These are phyloP conservation scores for Fusarium palustre DNA, from an alignment of 2,329 filamentous ascomycete species.

Conservation along the genomic window DNA sequence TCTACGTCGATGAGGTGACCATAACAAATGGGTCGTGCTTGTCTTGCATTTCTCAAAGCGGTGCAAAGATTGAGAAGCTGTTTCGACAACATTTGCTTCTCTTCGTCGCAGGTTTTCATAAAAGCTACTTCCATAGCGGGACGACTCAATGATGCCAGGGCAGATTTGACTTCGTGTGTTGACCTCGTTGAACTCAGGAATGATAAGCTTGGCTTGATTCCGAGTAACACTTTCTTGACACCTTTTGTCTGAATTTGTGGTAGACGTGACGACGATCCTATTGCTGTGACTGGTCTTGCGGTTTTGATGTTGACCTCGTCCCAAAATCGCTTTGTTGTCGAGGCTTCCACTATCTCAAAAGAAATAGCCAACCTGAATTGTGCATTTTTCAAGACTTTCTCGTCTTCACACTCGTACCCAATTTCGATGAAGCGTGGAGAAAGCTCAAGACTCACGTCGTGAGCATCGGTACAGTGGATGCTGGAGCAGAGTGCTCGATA, in stretches of 20 bases:
- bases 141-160: not conserved
- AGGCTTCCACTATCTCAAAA: constrained; percentile 1
- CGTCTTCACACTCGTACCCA: not conserved
- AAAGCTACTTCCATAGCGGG: constrained; percentile 1
- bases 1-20: constrained; percentile 16
- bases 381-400: not conserved
- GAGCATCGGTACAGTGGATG: constrained; percentile 1
- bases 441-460: constrained; percentile 16
- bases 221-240: not conserved
- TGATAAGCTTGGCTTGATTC: not conserved
- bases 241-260: not conserved
- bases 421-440: not conserved
- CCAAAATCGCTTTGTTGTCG: not conserved
- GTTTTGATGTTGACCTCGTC: constrained; percentile 21
- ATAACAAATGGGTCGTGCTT: constrained; percentile 6
- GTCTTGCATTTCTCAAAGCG: not conserved
- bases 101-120: not conserved
- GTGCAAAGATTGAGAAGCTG: constrained; percentile 9
- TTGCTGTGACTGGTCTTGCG: fast-evolving
- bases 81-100: fast-evolving
- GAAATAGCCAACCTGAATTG: constrained; percentile 25
- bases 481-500: constrained; percentile 29
- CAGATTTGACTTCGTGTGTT: not conserved
- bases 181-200: fast-evolving
- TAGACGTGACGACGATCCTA: fast-evolving